Percentiles rank a stretch among this genome's conserved stretches.
Evolutionary conservation across 352 stramenopile genomes (phyloP).

Genomic region (Phytophthora agathidicida): DNA sequence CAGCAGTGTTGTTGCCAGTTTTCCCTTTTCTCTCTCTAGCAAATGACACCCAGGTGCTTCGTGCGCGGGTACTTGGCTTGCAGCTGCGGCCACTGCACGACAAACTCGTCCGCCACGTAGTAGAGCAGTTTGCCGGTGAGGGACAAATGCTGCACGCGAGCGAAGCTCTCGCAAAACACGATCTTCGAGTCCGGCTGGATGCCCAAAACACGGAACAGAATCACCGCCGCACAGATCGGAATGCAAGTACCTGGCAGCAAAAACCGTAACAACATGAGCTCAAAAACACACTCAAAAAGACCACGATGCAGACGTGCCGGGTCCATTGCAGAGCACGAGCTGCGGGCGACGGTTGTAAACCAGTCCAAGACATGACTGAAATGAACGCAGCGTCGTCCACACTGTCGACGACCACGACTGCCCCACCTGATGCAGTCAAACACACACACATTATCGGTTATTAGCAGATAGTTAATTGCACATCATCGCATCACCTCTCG

Average conservation of each 20-base stretch:
- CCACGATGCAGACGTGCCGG: too few relatives aligned
- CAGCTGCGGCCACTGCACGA: conserved; percentile 95
- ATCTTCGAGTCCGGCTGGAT: conserved; percentile 75
- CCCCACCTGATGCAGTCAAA: conserved; percentile 66
- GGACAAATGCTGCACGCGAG: conserved; percentile 92
- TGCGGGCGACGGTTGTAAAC: conserved; percentile 80
- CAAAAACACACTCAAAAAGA: conserved; percentile 30
- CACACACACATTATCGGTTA: neutral
- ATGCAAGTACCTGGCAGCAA: conserved; percentile 88
- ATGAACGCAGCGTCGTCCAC: conserved; percentile 85
- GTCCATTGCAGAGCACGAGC: conserved; percentile 95
- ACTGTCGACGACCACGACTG: conserved; percentile 93
- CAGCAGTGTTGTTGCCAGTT: neutral
- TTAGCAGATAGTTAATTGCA: neutral
- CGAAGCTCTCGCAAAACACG: conserved; percentile 96
- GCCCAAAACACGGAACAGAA: conserved; percentile 87
- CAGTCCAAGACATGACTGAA: conserved; percentile 74
- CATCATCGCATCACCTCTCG: conserved; percentile 71
- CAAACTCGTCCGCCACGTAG: conserved; percentile 92
- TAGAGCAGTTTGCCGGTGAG: conserved; percentile 95
- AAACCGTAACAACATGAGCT: neutral
- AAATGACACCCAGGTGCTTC: conserved; percentile 90
- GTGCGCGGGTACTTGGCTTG: conserved; percentile 80
- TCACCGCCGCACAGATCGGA: conserved; percentile 86
- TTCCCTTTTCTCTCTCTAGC: too few relatives aligned